phyloP scores from a whole-genome alignment of 2,329 filamentous ascomycete species.

The Beauveria scarabaeidicola region DNA sequence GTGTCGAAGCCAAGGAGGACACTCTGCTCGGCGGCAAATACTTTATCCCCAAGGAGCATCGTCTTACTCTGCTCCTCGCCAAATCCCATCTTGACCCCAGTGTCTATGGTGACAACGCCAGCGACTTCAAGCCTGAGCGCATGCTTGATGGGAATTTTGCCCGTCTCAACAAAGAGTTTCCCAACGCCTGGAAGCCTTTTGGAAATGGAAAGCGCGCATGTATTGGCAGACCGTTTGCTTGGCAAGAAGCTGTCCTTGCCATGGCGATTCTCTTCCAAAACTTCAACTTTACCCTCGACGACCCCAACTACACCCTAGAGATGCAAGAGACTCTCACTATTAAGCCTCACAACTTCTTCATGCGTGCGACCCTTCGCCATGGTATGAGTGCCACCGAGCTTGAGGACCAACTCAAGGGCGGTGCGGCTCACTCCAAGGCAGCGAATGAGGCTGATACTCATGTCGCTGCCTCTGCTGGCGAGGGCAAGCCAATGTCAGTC shows the following conservation, averaged over 20 bases:
- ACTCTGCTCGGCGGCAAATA: slow-evolving; percentile 54
- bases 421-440: slow-evolving; percentile 13
- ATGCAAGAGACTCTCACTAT: slow-evolving; percentile 51
- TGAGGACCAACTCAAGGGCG: slow-evolving; percentile 35
- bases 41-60: slow-evolving; percentile 42
- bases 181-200: slow-evolving; percentile 63
- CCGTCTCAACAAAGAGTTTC: slow-evolving; percentile 49
- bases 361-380: slow-evolving; percentile 48
- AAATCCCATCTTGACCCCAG: slow-evolving; percentile 52
- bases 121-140: slow-evolving; percentile 60
- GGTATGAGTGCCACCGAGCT: slow-evolving; percentile 36
- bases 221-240: slow-evolving; percentile 65
- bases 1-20: slow-evolving; percentile 45
- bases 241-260: slow-evolving; percentile 60
- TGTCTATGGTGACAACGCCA: slow-evolving; percentile 57
- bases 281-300: slow-evolving; percentile 56
- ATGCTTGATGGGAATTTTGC: slow-evolving; percentile 64
- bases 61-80: slow-evolving; percentile 40
- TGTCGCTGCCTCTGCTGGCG: not conserved
- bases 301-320: slow-evolving; percentile 50
- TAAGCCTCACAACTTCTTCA: slow-evolving; percentile 56
- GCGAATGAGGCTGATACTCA: slow-evolving; percentile 9
- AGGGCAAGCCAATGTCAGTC: slow-evolving; percentile 47
- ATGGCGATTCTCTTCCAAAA: slow-evolving; percentile 60
- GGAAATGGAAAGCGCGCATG: slow-evolving; percentile 63